Percentiles rank a stretch among this genome's conserved stretches.
phyloP scores from a whole-genome alignment of 163 green algal genomes.

The Chloroidium sp. region DNA sequence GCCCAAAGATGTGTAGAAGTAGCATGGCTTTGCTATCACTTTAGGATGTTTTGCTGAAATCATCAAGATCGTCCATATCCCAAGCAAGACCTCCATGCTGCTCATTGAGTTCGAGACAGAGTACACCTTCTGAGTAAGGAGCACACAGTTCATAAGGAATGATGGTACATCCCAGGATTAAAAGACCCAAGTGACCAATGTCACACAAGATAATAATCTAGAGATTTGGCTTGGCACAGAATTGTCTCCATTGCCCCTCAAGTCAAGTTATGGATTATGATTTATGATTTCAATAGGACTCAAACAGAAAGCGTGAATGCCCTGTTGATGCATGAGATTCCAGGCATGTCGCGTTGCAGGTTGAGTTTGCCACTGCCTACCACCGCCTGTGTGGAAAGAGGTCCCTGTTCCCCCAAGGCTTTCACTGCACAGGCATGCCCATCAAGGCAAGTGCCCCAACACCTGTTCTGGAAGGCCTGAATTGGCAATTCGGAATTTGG shows the following conservation, averaged over 20 bases:
- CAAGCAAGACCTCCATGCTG: no score
- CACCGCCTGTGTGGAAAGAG: slow-evolving; percentile 80
- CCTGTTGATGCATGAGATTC: neutral
- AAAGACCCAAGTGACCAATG: neutral
- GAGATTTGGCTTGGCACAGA: no score
- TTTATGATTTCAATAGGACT: no score
- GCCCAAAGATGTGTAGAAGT: neutral
- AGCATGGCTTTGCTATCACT: neutral
- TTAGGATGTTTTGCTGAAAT: neutral
- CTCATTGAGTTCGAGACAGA: no score
- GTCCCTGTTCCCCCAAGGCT: slow-evolving; percentile 94
- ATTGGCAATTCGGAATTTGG: neutral
- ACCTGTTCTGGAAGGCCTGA: neutral
- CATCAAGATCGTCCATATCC: neutral
- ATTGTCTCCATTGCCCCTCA: no score
- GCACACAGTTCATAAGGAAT: no score
- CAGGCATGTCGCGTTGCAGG: slow-evolving; percentile 29
- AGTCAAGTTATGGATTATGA: no score
- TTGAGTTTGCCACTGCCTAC: slow-evolving; percentile 96
- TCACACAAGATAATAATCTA: neutral
- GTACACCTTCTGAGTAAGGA: no score
- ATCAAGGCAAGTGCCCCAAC: slow-evolving; percentile 73
- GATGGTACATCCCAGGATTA: neutral
- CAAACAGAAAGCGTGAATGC: neutral
- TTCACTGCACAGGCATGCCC: slow-evolving; percentile 99